These are phyloP conservation scores for Xylaria scruposa DNA, from an alignment of 495 filamentous ascomycete species.

Conservation along the genomic window DNA sequence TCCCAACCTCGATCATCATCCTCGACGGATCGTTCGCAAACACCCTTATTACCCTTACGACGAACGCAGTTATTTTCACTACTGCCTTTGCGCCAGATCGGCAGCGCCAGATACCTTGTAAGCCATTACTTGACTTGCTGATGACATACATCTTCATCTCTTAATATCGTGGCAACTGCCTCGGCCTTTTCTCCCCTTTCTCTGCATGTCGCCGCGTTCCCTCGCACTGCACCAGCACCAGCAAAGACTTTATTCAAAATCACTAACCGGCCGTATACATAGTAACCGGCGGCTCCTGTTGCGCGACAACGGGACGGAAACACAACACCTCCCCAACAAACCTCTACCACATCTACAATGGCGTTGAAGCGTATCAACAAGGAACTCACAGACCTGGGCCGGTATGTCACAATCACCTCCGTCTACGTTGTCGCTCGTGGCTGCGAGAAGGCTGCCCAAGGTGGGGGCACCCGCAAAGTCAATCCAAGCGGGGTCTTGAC, in stretches of 20 bases:
- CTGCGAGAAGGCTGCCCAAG: conserved; percentile 36
- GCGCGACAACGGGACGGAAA: conserved; percentile 13
- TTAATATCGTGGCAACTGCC: not conserved
- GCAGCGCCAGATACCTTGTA: conserved; percentile 9
- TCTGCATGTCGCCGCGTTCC: not conserved
- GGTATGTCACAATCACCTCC: conserved; percentile 65
- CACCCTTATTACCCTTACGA: not conserved
- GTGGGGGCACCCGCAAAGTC: conserved; percentile 40
- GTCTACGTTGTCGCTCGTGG: not conserved
- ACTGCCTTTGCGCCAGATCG: not conserved
- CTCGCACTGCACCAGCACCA: conserved; percentile 31
- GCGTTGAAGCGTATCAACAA: conserved; percentile 99
- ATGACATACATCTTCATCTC: not conserved
- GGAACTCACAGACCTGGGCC: conserved; percentile 98
- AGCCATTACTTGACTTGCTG: conserved; percentile 1
- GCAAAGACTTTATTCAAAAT: conserved; percentile 33
- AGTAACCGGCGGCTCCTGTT: conserved; percentile 32
- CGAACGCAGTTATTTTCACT: not conserved
- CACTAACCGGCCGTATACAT: conserved; percentile 39
- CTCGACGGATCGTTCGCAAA: conserved; percentile 2
- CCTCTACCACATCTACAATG: conserved; percentile 63
- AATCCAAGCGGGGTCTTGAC: conserved; percentile 41
- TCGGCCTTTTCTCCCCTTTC: not conserved
- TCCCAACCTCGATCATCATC: conserved; percentile 24
- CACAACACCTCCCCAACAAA: conserved; percentile 22